Percentiles rank a stretch among this genome's conserved stretches.
Evolutionary conservation across 2,329 filamentous ascomycete genomes (phyloP).

Genomic region (Exophiala sp.): DNA sequence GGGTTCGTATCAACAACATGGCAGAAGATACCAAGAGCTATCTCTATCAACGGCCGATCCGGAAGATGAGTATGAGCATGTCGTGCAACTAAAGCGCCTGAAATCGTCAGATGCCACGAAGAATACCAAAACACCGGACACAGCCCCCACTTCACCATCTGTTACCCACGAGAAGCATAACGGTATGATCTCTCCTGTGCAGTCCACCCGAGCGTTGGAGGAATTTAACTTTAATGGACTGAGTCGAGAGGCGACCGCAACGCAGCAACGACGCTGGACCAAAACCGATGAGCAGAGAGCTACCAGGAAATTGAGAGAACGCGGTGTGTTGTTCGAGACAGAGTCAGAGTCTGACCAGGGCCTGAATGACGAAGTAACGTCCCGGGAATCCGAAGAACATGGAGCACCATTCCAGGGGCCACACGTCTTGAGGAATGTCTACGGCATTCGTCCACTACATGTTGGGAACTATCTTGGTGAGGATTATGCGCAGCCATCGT

Average conservation of each 20-base stretch:
- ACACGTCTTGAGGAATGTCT: conserved; percentile 9
- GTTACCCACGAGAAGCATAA: background rate
- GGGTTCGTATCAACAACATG: background rate
- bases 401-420: conserved; percentile 9
- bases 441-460: conserved; percentile 6
- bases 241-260: background rate
- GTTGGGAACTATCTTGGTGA: background rate
- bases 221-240: background rate
- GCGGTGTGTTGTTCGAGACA: conserved; percentile 17
- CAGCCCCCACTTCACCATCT: background rate
- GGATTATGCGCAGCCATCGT: background rate
- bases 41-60: background rate
- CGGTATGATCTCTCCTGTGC: background rate
- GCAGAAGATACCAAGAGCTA: background rate
- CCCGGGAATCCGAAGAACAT: background rate
- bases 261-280: background rate
- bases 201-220: background rate
- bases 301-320: conserved; percentile 12
- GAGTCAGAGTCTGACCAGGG: conserved; percentile 20
- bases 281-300: conserved; percentile 7
- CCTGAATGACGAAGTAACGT: background rate
- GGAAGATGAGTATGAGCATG: background rate
- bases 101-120: background rate
- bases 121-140: background rate
- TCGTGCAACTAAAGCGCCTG: background rate